phyloP scores from a whole-genome alignment of 148 eudicot species.

The Rhododendron simsii region DNA sequence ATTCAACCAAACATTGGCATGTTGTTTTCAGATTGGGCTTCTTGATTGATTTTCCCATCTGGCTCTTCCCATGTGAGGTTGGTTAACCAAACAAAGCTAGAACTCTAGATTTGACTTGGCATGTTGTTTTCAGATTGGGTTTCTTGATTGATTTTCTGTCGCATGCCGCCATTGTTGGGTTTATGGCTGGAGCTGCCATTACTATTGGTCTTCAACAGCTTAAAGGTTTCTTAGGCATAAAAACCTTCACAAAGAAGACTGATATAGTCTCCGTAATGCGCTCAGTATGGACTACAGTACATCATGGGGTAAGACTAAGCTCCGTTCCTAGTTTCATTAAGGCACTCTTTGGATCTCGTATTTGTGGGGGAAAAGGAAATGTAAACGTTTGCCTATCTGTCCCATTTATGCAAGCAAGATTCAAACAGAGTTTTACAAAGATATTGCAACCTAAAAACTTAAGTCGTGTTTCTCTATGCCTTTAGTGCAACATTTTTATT shows the following conservation, averaged over 20 bases:
- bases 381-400: not conserved
- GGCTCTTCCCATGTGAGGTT: not conserved
- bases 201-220: conserved; percentile 91
- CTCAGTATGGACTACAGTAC: conserved; percentile 43
- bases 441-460: not conserved
- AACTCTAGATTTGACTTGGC: not conserved
- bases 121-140: conserved; percentile 47
- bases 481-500: not conserved
- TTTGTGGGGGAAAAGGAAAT: not conserved
- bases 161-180: conserved; percentile 92
- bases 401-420: not conserved
- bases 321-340: not conserved
- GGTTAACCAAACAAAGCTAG: not conserved
- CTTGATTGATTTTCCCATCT: conserved; percentile 52
- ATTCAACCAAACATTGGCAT: not conserved
- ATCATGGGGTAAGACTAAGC: conserved; percentile 57
- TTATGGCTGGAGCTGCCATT: conserved; percentile 92
- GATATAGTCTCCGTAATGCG: conserved; percentile 70
- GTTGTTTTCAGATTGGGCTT: conserved; percentile 59
- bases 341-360: not conserved
- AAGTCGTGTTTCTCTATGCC: not conserved
- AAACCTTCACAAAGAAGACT: conserved; percentile 63
- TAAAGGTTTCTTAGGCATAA: conserved; percentile 75
- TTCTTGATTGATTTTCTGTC: conserved; percentile 83
- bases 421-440: not conserved